Conservation (phyloP, 345 rosid genomes). For the Erysimum cheiranthoides region DNA sequence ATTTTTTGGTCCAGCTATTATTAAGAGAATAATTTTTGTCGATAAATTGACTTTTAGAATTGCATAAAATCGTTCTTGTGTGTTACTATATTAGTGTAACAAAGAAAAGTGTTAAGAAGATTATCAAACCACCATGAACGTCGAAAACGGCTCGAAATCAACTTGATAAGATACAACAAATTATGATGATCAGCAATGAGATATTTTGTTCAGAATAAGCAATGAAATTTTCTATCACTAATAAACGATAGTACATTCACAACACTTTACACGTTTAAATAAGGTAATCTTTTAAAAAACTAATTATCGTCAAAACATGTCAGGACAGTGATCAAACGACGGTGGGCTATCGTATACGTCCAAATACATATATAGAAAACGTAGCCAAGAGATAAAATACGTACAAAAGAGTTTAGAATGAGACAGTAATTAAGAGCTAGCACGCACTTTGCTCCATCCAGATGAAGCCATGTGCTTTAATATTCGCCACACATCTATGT, state of each 20-base stretch:
- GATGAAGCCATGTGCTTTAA: constrained; percentile 6
- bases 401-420: constrained; percentile 9
- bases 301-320: background rate
- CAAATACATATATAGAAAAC: constrained; percentile 23
- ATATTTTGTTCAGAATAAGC: too few species aligned
- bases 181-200: too few species aligned
- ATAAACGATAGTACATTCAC: too few species aligned
- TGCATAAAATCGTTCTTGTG: background rate
- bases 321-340: constrained; percentile 10
- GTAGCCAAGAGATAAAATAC: background rate
- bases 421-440: background rate
- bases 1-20: background rate
- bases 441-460: background rate
- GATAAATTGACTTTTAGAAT: background rate
- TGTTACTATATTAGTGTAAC: background rate
- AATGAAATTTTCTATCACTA: background rate
- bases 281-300: background rate
- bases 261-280: background rate
- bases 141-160: background rate
- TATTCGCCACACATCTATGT: constrained; percentile 15
- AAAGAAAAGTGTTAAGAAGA: background rate
- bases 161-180: too few species aligned
- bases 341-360: constrained; percentile 10
- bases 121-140: background rate
- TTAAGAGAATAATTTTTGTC: background rate